Evolutionary conservation across 352 stramenopile species (phyloP).

Genomic region (Phytophthora capsici): DNA sequence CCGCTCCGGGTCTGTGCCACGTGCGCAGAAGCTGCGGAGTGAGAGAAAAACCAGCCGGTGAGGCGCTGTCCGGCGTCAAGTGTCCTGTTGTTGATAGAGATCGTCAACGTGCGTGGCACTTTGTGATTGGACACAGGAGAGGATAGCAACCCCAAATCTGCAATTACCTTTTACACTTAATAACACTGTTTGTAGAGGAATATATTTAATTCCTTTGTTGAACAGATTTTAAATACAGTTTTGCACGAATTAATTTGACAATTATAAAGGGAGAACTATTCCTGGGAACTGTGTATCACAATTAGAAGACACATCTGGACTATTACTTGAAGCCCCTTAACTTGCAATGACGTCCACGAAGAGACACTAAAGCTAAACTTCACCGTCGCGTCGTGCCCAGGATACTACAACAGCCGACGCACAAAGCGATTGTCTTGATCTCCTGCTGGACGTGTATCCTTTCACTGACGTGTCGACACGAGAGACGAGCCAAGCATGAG

Average conservation of each 20-base stretch:
- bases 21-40: constrained; percentile 25
- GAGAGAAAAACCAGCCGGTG: constrained; percentile 6
- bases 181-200: neutral
- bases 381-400: constrained; percentile 26
- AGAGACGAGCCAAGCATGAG: constrained; percentile 48
- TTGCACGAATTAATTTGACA: neutral
- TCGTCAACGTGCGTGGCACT: constrained; percentile 8
- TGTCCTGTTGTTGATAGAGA: neutral
- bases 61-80: constrained; percentile 14
- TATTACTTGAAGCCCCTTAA: constrained; percentile 10
- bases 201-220: neutral
- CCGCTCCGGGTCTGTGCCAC: constrained; percentile 16
- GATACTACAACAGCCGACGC: constrained; percentile 31
- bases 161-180: constrained; percentile 2
- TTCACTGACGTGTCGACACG: constrained; percentile 23
- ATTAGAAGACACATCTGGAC: neutral
- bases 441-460: constrained; percentile 18
- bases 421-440: neutral
- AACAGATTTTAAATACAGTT: neutral
- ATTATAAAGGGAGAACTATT: too few species aligned
- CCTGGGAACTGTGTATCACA: constrained; percentile 1
- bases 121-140: constrained; percentile 23
- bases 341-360: constrained; percentile 15
- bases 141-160: neutral
- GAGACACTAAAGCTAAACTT: constrained; percentile 8